Percentiles rank a stretch among this genome's conserved stretches.
phyloP scores from a whole-genome alignment of 805 yeast genomes.

The Wickerhamiella kazuoi region DNA sequence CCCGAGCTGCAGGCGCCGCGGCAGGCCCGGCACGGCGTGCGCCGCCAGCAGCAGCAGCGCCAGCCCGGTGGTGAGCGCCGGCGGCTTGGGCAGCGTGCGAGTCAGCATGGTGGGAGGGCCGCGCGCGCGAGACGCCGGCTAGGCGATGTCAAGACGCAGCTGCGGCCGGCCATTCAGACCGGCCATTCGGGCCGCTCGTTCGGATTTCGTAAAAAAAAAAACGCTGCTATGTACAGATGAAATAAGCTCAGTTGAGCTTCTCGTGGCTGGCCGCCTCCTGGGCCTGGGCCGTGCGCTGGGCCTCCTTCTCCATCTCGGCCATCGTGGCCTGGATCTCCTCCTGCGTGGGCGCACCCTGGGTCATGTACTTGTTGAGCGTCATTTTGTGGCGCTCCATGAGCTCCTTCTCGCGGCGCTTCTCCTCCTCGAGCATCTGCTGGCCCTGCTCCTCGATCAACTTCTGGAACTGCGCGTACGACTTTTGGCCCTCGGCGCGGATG shows the following conservation, averaged over 20 bases:
- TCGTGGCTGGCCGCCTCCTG: background rate
- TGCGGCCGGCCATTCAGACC: too few species aligned
- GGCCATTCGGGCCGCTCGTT: too few species aligned
- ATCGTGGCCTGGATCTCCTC: conserved; percentile 20
- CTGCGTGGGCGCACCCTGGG: conserved; percentile 36
- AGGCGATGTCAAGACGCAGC: too few species aligned
- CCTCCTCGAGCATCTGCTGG: conserved; percentile 31
- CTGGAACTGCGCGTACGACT: conserved; percentile 68
- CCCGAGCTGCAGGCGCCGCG: conserved; percentile 19
- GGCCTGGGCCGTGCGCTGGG: conserved; percentile 3
- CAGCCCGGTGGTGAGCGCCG: conserved; percentile 49
- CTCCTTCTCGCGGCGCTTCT: conserved; percentile 38
- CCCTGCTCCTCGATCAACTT: conserved; percentile 73
- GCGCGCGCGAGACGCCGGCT: too few species aligned
- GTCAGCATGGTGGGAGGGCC: too few species aligned
- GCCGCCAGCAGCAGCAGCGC: conserved; percentile 35
- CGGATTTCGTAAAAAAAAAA: too few species aligned
- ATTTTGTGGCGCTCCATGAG: conserved; percentile 66
- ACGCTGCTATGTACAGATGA: too few species aligned
- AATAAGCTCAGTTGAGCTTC: background rate
- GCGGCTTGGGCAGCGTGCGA: too few species aligned
- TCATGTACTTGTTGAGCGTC: conserved; percentile 68
- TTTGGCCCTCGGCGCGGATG: conserved; percentile 83
- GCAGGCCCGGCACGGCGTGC: conserved; percentile 21
- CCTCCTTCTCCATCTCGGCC: conserved; percentile 8